phyloP scores from a whole-genome alignment of 129 eudicot genomes.

The Pulicaria dysenterica region DNA sequence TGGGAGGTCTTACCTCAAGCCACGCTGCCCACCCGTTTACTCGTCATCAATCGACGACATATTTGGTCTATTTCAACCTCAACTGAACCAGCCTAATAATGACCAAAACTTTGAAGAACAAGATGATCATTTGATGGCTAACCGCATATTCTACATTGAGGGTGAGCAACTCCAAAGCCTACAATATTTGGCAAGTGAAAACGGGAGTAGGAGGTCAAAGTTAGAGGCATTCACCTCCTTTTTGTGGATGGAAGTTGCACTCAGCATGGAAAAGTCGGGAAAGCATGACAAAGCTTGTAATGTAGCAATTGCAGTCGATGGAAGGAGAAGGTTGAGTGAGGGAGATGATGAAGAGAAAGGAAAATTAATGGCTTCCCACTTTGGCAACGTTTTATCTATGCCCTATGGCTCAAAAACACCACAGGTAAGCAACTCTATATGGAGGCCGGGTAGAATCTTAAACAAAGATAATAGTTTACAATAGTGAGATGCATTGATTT shows the following conservation, averaged over 20 bases:
- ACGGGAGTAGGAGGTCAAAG: conserved; percentile 26
- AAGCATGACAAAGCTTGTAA: background rate
- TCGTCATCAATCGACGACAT: too few relatives aligned
- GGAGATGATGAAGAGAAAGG: conserved; percentile 29
- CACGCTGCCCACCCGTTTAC: too few relatives aligned
- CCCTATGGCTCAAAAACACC: conserved; percentile 39
- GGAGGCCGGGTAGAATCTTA: background rate
- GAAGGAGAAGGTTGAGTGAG: conserved; percentile 37
- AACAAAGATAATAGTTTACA: too few relatives aligned
- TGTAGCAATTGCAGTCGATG: conserved; percentile 48
- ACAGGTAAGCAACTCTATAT: background rate
- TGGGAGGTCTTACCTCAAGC: too few relatives aligned
- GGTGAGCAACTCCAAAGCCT: conserved; percentile 28
- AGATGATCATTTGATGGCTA: background rate
- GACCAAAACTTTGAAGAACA: too few relatives aligned
- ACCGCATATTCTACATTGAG: conserved; percentile 29
- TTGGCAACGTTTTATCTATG: conserved; percentile 52
- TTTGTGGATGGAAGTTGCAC: background rate
- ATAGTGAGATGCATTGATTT: too few relatives aligned
- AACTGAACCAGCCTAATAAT: too few relatives aligned
- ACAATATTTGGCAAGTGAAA: conserved; percentile 31
- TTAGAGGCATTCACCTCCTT: conserved; percentile 36
- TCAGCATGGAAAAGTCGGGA: background rate
- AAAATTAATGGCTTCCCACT: background rate
- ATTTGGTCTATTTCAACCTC: too few relatives aligned